Evolutionary conservation across 2,329 filamentous ascomycete genomes (phyloP).

Genomic region (Alternaria incomplexa): DNA sequence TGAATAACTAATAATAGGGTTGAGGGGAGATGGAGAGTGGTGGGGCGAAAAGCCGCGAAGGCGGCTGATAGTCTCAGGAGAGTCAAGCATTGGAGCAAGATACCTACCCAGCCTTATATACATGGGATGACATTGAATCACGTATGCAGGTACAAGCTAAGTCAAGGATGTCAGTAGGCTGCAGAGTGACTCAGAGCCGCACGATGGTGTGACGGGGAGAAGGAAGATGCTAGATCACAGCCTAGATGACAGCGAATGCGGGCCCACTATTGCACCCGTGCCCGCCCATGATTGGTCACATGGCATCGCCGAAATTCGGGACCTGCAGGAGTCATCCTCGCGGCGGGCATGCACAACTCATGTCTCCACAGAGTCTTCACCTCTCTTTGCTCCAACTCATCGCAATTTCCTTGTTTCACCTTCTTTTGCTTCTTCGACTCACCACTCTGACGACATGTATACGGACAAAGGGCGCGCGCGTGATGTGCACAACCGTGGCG

Average conservation of each 20-base stretch:
- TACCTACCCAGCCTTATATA: slow-evolving; percentile 36
- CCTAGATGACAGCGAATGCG: slow-evolving; percentile 24
- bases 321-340: slow-evolving; percentile 30
- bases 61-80: slow-evolving; percentile 30
- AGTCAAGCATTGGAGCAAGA: slow-evolving; percentile 15
- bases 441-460: background rate
- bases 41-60: slow-evolving; percentile 40
- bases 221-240: slow-evolving; percentile 23
- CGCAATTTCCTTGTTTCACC: background rate
- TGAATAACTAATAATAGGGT: background rate
- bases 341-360: slow-evolving; percentile 23
- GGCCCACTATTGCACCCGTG: slow-evolving; percentile 26
- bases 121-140: slow-evolving; percentile 20
- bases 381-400: slow-evolving; percentile 16
- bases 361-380: slow-evolving; percentile 18
- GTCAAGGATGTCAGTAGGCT: slow-evolving; percentile 34
- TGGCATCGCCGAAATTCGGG: slow-evolving; percentile 38
- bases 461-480: slow-evolving; percentile 10
- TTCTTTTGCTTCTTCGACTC: slow-evolving; percentile 18
- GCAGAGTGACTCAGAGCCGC: slow-evolving; percentile 45
- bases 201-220: slow-evolving; percentile 20
- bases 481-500: background rate
- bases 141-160: slow-evolving; percentile 27
- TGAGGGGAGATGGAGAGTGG: slow-evolving; percentile 7
- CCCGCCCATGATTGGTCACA: slow-evolving; percentile 37